phyloP scores from a whole-genome alignment of 2,329 filamentous ascomycete species.

The Aureobasidium sp. region DNA sequence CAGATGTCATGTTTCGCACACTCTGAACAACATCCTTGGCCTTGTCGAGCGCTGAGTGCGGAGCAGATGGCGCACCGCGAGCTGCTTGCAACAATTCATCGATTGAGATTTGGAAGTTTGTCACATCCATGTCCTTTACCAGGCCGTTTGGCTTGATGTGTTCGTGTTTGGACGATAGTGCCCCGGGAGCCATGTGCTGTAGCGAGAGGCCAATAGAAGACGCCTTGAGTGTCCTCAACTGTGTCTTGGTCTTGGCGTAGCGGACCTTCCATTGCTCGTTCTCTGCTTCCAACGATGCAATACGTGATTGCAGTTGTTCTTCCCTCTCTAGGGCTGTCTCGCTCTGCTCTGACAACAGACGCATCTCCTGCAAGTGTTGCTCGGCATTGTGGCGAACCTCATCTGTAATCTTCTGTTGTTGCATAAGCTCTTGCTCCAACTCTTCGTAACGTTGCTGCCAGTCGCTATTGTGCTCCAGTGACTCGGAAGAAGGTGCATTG shows the following conservation, averaged over 20 bases:
- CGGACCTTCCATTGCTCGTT: conserved; percentile 84
- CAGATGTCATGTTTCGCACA: conserved; percentile 76
- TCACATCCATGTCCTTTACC: conserved; percentile 86
- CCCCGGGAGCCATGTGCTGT: conserved; percentile 14
- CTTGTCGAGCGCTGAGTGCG: conserved; percentile 59
- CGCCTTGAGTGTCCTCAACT: conserved; percentile 70
- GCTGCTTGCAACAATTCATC: conserved; percentile 79
- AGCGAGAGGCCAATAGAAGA: conserved; percentile 70
- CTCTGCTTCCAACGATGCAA: conserved; percentile 70
- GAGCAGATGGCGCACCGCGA: conserved; percentile 59
- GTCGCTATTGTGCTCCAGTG: conserved; percentile 18
- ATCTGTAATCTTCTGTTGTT: conserved; percentile 76
- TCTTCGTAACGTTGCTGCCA: conserved; percentile 32
- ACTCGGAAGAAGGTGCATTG: conserved; percentile 21
- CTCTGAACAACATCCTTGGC: conserved; percentile 80
- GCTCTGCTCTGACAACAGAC: conserved; percentile 70
- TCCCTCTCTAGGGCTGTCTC: conserved; percentile 73
- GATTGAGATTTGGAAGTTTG: conserved; percentile 88
- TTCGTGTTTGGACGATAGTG: conserved; percentile 41
- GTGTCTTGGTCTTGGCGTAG: conserved; percentile 80
- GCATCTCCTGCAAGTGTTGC: conserved; percentile 82
- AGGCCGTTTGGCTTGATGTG: conserved; percentile 44
- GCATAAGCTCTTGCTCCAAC: conserved; percentile 50
- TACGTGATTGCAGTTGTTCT: conserved; percentile 63
- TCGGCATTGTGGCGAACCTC: conserved; percentile 80